Percentiles rank a stretch among this genome's conserved stretches.
Conservation (phyloP, 2,329 filamentous ascomycete genomes). For the Fusarium odoratissimum region DNA sequence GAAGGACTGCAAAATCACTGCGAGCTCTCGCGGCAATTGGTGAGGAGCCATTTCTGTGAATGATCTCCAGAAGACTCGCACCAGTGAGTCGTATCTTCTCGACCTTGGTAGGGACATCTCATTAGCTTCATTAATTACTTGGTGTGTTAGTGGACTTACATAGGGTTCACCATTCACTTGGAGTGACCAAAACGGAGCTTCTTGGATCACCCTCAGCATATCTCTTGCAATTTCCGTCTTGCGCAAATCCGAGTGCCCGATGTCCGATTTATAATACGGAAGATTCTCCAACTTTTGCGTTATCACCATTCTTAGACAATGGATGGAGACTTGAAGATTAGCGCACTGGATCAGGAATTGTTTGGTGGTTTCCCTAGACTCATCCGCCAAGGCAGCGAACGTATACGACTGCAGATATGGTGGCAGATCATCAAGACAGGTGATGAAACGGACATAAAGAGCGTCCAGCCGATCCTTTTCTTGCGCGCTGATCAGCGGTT, state of each 20-base stretch:
- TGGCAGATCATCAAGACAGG: conserved; percentile 54
- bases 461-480: conserved; percentile 50
- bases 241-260: conserved; percentile 48
- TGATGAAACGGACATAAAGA: conserved; percentile 55
- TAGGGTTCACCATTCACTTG: conserved; percentile 55
- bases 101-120: conserved; percentile 40
- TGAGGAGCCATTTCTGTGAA: conserved; percentile 53
- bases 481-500: conserved; percentile 30
- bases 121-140: neutral
- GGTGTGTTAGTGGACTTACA: conserved; percentile 34
- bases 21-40: conserved; percentile 53
- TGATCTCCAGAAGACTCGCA: conserved; percentile 53
- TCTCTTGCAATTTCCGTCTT: conserved; percentile 59
- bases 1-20: conserved; percentile 53
- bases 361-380: conserved; percentile 38
- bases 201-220: conserved; percentile 54
- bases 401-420: conserved; percentile 50
- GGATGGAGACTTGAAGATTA: conserved; percentile 55
- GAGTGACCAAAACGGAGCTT: conserved; percentile 56
- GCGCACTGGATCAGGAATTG: conserved; percentile 55
- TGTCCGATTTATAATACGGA: conserved; percentile 46
- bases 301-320: conserved; percentile 57
- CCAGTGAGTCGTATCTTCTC: conserved; percentile 56
- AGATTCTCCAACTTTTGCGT: conserved; percentile 51
- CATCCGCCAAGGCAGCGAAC: conserved; percentile 26